Conservation (phyloP, 371 early-diverging fungal genomes). For the Fennellomyces sp. region DNA sequence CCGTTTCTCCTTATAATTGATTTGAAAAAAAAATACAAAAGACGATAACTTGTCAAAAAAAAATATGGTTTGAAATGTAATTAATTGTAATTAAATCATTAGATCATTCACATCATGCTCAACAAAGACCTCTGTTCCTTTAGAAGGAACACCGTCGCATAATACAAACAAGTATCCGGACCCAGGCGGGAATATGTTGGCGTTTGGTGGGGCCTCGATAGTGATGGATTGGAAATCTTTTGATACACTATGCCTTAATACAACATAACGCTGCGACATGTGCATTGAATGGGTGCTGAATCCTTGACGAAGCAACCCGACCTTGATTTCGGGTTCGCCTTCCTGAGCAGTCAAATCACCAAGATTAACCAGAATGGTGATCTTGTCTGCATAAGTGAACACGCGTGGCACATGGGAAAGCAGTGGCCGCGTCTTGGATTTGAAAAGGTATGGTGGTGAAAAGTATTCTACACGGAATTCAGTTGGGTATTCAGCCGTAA, state of each 20-base stretch:
- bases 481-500: slow-evolving; percentile 48
- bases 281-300: slow-evolving; percentile 68
- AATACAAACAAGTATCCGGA: slow-evolving; percentile 55
- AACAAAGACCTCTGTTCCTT: slow-evolving; percentile 33
- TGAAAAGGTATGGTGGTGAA: slow-evolving; percentile 62
- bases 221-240: slow-evolving; percentile 28
- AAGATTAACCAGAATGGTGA: slow-evolving; percentile 34
- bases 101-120: slow-evolving; percentile 16
- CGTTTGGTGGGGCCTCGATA: slow-evolving; percentile 55
- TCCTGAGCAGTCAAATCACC: slow-evolving; percentile 27
- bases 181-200: slow-evolving; percentile 64
- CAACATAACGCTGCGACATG: slow-evolving; percentile 64
- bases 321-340: slow-evolving; percentile 29
- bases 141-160: slow-evolving; percentile 58
- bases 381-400: slow-evolving; percentile 35
- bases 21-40: too few relatives aligned
- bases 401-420: slow-evolving; percentile 44
- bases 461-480: slow-evolving; percentile 67
- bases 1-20: too few relatives aligned
- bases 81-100: slow-evolving; percentile 3
- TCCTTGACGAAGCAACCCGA: slow-evolving; percentile 47
- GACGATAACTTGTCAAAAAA: too few relatives aligned
- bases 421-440: slow-evolving; percentile 47
- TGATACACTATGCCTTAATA: slow-evolving; percentile 25
- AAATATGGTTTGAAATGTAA: too few relatives aligned